A percentile compares a stretch with the other conserved stretches of the same genome.
phyloP scores from a whole-genome alignment of 2,329 filamentous ascomycete species.

The Ophiostoma tasmaniense region DNA sequence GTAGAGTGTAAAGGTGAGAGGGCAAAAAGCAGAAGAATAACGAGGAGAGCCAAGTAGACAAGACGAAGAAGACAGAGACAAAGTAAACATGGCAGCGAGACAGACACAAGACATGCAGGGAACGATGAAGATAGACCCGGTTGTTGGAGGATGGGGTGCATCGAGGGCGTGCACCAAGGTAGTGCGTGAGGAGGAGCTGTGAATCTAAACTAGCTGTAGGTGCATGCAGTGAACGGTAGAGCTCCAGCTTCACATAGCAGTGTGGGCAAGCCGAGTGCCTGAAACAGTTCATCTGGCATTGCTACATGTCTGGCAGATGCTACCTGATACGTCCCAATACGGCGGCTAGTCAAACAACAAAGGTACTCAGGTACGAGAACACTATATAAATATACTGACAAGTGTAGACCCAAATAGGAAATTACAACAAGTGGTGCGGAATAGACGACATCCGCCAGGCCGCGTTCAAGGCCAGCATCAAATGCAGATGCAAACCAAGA shows the following conservation, averaged over 20 bases:
- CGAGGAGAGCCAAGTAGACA: not conserved
- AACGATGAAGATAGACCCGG: not conserved
- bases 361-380: not conserved
- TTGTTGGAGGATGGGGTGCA: not conserved
- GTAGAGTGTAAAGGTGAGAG: not conserved
- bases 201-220: too few species aligned
- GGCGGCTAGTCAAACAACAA: constrained; percentile 5
- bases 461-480: not conserved
- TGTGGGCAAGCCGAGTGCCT: not conserved
- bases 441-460: not conserved
- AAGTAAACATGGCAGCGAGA: not conserved
- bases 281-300: not conserved
- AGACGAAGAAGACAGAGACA: not conserved
- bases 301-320: not conserved
- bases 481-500: not conserved
- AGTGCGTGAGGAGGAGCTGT: too few species aligned
- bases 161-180: not conserved
- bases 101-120: not conserved
- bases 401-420: not conserved
- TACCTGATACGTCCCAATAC: not conserved
- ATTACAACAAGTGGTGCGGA: not conserved
- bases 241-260: not conserved
- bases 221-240: not conserved
- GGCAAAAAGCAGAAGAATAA: too few species aligned
- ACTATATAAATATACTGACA: not conserved